Evolutionary conservation across 768 basidiomycete genomes (phyloP).

Genomic region (Leccinum pellstonianum): DNA sequence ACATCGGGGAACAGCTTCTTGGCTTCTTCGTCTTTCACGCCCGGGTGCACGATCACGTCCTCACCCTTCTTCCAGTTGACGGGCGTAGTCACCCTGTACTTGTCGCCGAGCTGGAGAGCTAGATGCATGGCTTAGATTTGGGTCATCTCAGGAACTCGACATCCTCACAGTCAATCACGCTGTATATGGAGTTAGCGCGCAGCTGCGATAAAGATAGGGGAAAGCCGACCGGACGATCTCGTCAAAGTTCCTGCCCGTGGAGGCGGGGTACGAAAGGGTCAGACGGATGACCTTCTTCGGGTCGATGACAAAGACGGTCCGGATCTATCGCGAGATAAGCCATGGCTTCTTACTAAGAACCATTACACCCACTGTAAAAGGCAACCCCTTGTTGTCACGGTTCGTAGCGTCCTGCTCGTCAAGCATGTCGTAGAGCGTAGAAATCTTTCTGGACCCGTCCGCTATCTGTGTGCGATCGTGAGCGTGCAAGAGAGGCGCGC

Average conservation of each 20-base stretch:
- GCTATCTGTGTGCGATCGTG: slow-evolving; percentile 62
- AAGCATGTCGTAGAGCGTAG: slow-evolving; percentile 91
- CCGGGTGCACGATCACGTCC: slow-evolving; percentile 89
- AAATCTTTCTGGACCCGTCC: slow-evolving; percentile 82
- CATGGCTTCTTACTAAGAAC: not conserved
- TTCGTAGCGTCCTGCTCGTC: slow-evolving; percentile 95
- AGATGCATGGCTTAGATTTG: slow-evolving; percentile 10
- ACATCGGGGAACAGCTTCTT: slow-evolving; percentile 86
- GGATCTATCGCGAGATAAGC: slow-evolving; percentile 51
- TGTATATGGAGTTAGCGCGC: slow-evolving; percentile 17
- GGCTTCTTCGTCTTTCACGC: slow-evolving; percentile 83
- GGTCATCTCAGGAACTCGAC: slow-evolving; percentile 28
- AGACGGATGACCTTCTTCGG: slow-evolving; percentile 94
- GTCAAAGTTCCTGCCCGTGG: slow-evolving; percentile 91
- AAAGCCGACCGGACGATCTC: slow-evolving; percentile 57
- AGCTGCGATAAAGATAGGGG: not conserved
- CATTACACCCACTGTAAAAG: slow-evolving; percentile 69
- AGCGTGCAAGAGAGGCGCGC: slow-evolving; percentile 5
- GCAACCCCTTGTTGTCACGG: slow-evolving; percentile 80
- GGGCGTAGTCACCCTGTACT: slow-evolving; percentile 81
- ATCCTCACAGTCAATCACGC: slow-evolving; percentile 71
- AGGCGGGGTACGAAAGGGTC: slow-evolving; percentile 89
- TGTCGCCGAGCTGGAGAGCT: slow-evolving; percentile 90
- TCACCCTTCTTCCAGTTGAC: slow-evolving; percentile 96
- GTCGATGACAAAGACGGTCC: slow-evolving; percentile 97